Evolutionary conservation across 2,329 filamentous ascomycete species (phyloP).

Genomic region (Aureobasidium namibiae): DNA sequence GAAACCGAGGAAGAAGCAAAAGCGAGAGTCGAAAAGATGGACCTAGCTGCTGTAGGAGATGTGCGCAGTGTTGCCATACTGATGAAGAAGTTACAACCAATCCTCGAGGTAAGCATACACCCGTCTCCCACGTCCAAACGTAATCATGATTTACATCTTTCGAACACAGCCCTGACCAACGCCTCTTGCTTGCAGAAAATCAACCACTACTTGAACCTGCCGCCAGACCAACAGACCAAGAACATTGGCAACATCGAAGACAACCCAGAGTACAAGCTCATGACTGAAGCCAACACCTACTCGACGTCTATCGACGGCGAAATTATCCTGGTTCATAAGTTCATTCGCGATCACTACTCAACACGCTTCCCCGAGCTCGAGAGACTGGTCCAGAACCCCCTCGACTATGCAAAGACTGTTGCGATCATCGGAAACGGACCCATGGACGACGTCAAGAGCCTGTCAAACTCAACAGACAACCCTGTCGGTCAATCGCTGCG

Average conservation of each 20-base stretch:
- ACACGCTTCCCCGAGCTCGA: constrained; percentile 89
- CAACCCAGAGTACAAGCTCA: constrained; percentile 80
- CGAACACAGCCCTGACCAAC: constrained; percentile 60
- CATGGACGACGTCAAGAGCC: constrained; percentile 74
- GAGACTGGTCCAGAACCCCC: constrained; percentile 76
- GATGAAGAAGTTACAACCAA: constrained; percentile 72
- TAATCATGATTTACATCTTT: constrained; percentile 54
- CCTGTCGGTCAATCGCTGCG: constrained; percentile 66
- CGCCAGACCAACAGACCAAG: constrained; percentile 54
- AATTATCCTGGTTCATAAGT: constrained; percentile 89
- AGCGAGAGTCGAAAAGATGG: constrained; percentile 74
- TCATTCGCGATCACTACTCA: constrained; percentile 92
- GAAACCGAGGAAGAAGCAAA: constrained; percentile 64
- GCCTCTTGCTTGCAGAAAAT: constrained; percentile 62
- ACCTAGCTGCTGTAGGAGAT: constrained; percentile 63
- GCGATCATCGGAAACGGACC: constrained; percentile 88
- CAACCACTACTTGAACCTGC: constrained; percentile 62
- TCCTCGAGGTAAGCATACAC: constrained; percentile 64
- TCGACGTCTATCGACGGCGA: constrained; percentile 92
- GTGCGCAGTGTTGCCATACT: constrained; percentile 70
- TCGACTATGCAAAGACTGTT: constrained; percentile 93
- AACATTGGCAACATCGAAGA: constrained; percentile 80
- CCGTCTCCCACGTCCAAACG: constrained; percentile 19
- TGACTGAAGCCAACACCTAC: constrained; percentile 80
- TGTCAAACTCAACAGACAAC: constrained; percentile 72